Conservation (phyloP, 2,329 filamentous ascomycete species). For the Alternaria solani region DNA sequence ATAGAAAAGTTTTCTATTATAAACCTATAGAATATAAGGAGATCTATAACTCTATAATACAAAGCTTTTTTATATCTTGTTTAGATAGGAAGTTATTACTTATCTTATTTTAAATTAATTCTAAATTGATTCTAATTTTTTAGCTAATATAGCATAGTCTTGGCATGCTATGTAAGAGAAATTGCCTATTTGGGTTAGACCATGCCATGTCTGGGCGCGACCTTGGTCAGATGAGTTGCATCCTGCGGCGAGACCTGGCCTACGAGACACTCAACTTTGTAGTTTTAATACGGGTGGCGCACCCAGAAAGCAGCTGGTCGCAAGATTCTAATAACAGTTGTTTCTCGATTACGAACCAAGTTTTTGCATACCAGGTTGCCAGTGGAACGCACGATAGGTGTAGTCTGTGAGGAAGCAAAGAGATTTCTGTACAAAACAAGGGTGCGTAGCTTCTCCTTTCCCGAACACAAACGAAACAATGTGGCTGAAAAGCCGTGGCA, state of each 20-base stretch:
- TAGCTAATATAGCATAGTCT: too few species aligned
- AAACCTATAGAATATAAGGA: too few species aligned
- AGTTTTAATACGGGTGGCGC: neutral
- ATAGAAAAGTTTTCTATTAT: too few species aligned
- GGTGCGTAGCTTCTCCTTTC: neutral
- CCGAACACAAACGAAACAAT: constrained; percentile 10
- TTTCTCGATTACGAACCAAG: neutral
- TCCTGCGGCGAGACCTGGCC: neutral
- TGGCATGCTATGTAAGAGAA: too few species aligned
- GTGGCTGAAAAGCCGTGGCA: neutral
- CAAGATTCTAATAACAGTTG: neutral
- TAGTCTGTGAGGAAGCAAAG: neutral
- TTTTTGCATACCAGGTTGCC: neutral
- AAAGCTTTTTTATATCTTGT: too few species aligned
- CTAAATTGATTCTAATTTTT: too few species aligned
- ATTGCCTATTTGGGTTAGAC: too few species aligned
- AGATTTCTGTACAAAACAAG: neutral
- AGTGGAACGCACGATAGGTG: neutral
- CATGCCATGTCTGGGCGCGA: too few species aligned
- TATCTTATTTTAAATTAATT: too few species aligned
- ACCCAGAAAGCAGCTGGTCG: neutral
- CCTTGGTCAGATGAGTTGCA: too few species aligned
- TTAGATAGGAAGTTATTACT: too few species aligned
- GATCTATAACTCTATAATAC: too few species aligned
- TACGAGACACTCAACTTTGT: neutral